phyloP scores from a whole-genome alignment of 306 rosid species.

The Corylus avellana region DNA sequence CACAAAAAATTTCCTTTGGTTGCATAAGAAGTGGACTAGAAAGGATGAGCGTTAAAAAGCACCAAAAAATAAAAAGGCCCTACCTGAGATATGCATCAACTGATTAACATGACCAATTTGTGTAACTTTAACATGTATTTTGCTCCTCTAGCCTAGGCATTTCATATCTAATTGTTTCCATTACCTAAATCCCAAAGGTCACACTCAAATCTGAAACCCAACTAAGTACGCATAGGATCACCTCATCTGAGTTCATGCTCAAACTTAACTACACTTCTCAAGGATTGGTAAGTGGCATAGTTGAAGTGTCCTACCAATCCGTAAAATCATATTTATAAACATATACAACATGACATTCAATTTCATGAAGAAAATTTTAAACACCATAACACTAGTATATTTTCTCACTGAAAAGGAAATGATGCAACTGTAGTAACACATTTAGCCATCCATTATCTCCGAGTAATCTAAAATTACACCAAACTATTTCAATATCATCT shows the following conservation, averaged over 20 bases:
- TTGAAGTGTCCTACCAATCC: neutral
- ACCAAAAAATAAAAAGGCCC: neutral
- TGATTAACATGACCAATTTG: neutral
- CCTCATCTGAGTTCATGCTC: neutral
- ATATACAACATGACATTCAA: neutral
- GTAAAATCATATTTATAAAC: neutral
- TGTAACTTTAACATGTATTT: neutral
- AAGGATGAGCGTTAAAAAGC: neutral
- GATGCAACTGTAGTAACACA: neutral
- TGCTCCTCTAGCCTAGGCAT: neutral
- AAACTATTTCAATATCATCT: slow-evolving; percentile 8
- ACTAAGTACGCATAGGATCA: neutral
- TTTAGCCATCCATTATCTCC: neutral
- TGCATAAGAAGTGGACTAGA: neutral
- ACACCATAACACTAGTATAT: slow-evolving; percentile 7
- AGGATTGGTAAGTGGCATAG: neutral
- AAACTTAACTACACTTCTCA: neutral
- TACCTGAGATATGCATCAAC: neutral
- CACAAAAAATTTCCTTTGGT: neutral
- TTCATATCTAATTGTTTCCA: neutral
- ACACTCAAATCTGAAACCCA: neutral
- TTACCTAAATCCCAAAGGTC: neutral
- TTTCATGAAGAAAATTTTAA: neutral
- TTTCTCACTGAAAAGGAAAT: neutral
- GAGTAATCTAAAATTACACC: neutral